Base-by-base conservation (phyloP, 257 asterid species). In the Solanum gandarillasii region DNA sequence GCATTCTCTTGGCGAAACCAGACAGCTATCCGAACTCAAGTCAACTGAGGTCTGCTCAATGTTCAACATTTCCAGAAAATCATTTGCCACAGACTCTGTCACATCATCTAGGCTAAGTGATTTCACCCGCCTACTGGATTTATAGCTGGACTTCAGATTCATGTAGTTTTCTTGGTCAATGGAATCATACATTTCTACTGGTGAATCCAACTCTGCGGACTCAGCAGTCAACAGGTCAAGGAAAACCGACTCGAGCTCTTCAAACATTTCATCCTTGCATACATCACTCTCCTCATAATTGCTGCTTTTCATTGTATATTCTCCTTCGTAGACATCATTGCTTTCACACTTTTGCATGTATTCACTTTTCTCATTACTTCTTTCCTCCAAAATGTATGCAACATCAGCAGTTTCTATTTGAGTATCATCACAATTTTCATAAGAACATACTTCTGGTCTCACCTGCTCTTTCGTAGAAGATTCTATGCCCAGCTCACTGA, bases 51-150 rank as follows among this genome's bases (percentile, higher is more conserved):
- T 85, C 90, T 87, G 93, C 76, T 90, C 94, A 87, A 87, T 29
- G 78, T 91, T 90, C 91, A 96, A 85, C 95, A 93, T 92, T 89
- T 92, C 87, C 86, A 96, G 96, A 93, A 94, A 96, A 82, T 95
- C 98, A 73, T 94, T 92, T 86, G 94, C 98, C 83, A 96, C 95
- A 12, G 95, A 92, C 86, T 95, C 98, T 73, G 94, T 92, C 52
- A 90, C 88, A 88, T 92, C 94, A 86, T 92, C 97, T 90, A 93
- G 85, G 93, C 92, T 92, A 88, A 85, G 93, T 39, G 98, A 93
- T 88, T 92, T 91, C 84, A 83, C 88, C 85, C 88, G 82, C 92
- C 84, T 90, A 67, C 91, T 88, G 52, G 87, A 79, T 74, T 86
- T 86, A 72, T 68, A 88, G 39, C 88, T 90, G 55, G 88, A 90